phyloP scores from a whole-genome alignment of 2,329 filamentous ascomycete genomes.

The Scytalidium lignicola region DNA sequence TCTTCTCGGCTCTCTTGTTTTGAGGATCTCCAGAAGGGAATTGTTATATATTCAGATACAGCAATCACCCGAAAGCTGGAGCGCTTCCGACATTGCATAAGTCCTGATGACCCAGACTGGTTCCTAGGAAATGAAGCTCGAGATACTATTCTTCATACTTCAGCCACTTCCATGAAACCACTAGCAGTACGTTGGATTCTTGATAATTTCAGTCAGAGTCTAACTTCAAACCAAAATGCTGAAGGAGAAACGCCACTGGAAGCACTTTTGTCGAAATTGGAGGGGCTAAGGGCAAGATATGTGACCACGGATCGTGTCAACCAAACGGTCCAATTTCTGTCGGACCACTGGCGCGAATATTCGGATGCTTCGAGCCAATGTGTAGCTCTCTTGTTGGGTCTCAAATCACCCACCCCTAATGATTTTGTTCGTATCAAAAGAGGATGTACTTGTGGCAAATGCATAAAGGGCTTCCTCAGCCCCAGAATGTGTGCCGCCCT shows the following conservation, averaged over 20 bases:
- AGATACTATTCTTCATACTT: constrained; percentile 15
- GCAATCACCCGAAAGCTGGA: neutral
- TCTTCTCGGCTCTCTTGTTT: neutral
- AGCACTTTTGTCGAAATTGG: constrained; percentile 24
- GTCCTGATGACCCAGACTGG: neutral
- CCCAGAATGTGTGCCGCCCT: constrained; percentile 31
- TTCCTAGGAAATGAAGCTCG: neutral
- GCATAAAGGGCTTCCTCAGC: constrained; percentile 32
- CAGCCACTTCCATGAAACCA: constrained; percentile 4
- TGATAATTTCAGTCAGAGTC: neutral
- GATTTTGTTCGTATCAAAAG: constrained; percentile 22
- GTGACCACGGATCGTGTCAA: neutral
- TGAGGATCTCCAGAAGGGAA: neutral
- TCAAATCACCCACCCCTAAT: neutral
- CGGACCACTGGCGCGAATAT: neutral
- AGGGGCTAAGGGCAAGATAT: constrained; percentile 9
- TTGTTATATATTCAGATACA: neutral
- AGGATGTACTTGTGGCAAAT: constrained; percentile 34
- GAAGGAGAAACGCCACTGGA: constrained; percentile 31
- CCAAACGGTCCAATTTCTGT: neutral
- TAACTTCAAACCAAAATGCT: constrained; percentile 18
- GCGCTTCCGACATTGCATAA: neutral
- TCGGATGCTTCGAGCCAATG: neutral
- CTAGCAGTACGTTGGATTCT: neutral
- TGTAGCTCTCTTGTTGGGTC: neutral